These are phyloP conservation scores for Metschnikowia shivogae DNA, from an alignment of 805 yeast species.

Conservation along the genomic window DNA sequence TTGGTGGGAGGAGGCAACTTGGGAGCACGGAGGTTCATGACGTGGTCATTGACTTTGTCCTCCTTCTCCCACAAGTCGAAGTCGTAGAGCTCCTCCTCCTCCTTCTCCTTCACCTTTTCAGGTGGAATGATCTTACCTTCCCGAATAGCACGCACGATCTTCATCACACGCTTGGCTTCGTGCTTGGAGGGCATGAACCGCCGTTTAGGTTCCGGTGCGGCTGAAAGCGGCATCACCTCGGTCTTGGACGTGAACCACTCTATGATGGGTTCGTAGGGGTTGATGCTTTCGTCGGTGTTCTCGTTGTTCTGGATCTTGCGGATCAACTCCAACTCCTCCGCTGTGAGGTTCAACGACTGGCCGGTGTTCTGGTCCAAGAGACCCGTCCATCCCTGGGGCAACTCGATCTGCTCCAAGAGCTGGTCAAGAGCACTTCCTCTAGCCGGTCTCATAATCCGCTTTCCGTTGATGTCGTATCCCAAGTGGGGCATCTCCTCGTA, in stretches of 20 bases:
- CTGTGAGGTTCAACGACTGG: conserved; percentile 68
- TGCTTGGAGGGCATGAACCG: conserved; percentile 95
- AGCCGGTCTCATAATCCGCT: conserved; percentile 98
- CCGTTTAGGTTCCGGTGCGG: conserved; percentile 95
- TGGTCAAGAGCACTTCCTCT: conserved; percentile 92
- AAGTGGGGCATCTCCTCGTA: conserved; percentile 97
- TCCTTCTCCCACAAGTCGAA: conserved; percentile 82
- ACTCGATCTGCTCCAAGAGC: conserved; percentile 81
- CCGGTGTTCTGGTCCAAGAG: conserved; percentile 89
- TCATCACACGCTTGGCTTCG: conserved; percentile 95
- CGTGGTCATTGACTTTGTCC: conserved; percentile 56
- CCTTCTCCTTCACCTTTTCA: conserved; percentile 47
- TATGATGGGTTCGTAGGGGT: conserved; percentile 90
- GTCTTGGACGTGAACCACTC: conserved; percentile 91
- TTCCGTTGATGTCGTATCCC: conserved; percentile 96
- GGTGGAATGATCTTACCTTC: conserved; percentile 92
- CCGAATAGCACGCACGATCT: conserved; percentile 91
- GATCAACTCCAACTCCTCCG: conserved; percentile 86
- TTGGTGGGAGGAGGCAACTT: conserved; percentile 93
- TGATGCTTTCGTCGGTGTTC: conserved; percentile 69
- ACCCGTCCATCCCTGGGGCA: conserved; percentile 99
- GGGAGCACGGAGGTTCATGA: conserved; percentile 93
- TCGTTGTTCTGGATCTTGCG: conserved; percentile 81
- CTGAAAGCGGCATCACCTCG: conserved; percentile 87
- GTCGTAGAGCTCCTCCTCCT: conserved; percentile 47